These are phyloP conservation scores for Pleurotus djamor DNA, from an alignment of 768 basidiomycete genomes.

Conservation along the genomic window DNA sequence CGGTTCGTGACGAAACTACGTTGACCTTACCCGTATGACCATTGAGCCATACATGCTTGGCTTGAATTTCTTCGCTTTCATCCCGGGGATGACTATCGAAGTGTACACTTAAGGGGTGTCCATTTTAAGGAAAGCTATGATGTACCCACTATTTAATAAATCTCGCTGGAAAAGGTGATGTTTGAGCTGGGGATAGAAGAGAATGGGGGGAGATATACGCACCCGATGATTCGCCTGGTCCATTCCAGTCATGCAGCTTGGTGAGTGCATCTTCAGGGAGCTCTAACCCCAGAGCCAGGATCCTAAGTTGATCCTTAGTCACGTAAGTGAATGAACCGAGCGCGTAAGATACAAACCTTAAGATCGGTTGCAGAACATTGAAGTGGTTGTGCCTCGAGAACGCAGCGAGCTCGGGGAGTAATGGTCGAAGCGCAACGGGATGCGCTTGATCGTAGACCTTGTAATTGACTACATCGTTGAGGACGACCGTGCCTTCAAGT, in stretches of 20 bases:
- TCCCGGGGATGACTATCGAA: slow-evolving; percentile 35
- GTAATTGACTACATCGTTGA: slow-evolving; percentile 40
- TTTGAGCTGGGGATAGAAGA: background rate
- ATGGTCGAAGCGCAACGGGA: slow-evolving; percentile 45
- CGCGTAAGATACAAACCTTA: slow-evolving; percentile 27
- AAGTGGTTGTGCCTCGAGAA: slow-evolving; percentile 52
- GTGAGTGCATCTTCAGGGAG: slow-evolving; percentile 52
- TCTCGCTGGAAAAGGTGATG: slow-evolving; percentile 24
- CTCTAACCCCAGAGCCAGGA: slow-evolving; percentile 50
- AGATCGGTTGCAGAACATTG: slow-evolving; percentile 45
- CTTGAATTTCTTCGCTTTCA: slow-evolving; percentile 36
- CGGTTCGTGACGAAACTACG: background rate
- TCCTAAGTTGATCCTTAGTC: slow-evolving; percentile 20
- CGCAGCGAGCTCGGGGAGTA: slow-evolving; percentile 48
- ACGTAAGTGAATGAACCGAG: background rate
- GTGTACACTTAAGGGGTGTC: background rate
- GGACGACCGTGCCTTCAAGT: background rate
- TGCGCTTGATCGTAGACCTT: slow-evolving; percentile 45
- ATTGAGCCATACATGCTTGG: slow-evolving; percentile 48
- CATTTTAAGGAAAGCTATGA: background rate
- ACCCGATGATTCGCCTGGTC: slow-evolving; percentile 41
- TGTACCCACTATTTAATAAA: slow-evolving; percentile 47
- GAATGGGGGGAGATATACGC: background rate
- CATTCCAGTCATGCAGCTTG: slow-evolving; percentile 43
- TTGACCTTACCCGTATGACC: slow-evolving; percentile 36